Conservation (phyloP, 129 eudicot genomes). For the Chrysanthemum makinoi region DNA sequence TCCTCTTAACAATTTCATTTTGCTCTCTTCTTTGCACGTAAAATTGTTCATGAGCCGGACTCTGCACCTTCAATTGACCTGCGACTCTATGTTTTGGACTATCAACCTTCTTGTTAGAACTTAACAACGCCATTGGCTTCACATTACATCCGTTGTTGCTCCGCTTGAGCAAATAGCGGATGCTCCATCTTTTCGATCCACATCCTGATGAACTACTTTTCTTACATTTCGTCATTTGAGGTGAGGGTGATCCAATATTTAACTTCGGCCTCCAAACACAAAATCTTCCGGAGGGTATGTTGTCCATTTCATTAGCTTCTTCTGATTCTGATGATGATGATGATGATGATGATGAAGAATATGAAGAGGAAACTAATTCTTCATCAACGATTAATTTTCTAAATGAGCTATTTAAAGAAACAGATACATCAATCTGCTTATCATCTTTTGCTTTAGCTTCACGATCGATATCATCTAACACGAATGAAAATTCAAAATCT, state of each 20-base stretch:
- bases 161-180: conserved; percentile 49
- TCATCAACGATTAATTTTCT: conserved; percentile 31
- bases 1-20: conserved; percentile 44
- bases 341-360: too few relatives aligned
- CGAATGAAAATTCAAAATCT: conserved; percentile 43
- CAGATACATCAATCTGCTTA: not conserved
- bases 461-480: not conserved
- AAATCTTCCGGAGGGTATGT: conserved; percentile 44
- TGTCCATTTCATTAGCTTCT: conserved; percentile 52
- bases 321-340: conserved; percentile 15
- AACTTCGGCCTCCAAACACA: conserved; percentile 54
- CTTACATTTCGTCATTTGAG: conserved; percentile 22
- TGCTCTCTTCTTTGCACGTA: conserved; percentile 49
- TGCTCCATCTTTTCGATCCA: conserved; percentile 47
- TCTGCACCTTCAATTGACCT: not conserved
- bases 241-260: conserved; percentile 7
- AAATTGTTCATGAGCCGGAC: conserved; percentile 40
- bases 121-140: conserved; percentile 40
- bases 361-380: conserved; percentile 33
- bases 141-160: conserved; percentile 59
- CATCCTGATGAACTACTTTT: conserved; percentile 74
- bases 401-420: conserved; percentile 23
- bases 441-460: not conserved
- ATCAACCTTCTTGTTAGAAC: conserved; percentile 28
- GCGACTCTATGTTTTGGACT: conserved; percentile 13